Base-by-base conservation (phyloP, 805 yeast genomes). In the Saccharomycopsis lassenensis region DNA sequence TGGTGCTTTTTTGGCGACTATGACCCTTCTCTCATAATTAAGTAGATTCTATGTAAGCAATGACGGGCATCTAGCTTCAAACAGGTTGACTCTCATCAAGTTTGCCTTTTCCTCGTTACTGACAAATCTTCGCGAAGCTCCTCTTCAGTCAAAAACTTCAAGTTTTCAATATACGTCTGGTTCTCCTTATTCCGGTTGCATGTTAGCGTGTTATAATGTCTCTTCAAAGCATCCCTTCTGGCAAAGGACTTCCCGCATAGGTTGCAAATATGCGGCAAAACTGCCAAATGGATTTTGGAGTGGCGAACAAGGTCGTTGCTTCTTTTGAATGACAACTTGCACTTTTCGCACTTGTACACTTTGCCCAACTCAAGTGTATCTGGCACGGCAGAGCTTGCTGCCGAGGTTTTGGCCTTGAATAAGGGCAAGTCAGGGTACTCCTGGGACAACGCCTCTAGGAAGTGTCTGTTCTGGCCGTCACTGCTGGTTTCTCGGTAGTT, bases 211-310 rank as follows among this genome's bases (percentile, higher is more conserved):
- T 78, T 79, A 37, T 63, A 62, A 54, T 81, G 93, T 46, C 93
- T 62, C 52, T 80, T 81, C 47, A 81, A 60, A 0, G 91, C 91
- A 56, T 81, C 93, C 48, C 78, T 79, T 32, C 93, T 60, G 2
- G 91, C 89, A 63, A 81, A 81, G 0, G 91, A 87, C 50, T 81
- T 81, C 24, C 83, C 84, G 59, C 93, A 81, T 12, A 64, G 57
- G 4, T 77, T 72, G 55, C 93, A 81, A 31, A 79, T 72, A 50
- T 82, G 77, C 1, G 89, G 87, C 6, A 83, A 70, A 2, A 77
- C 71, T 17, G 74, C 65, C 31, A 77, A 56, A 56, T 81, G 93
- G 29, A 78, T 83, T 50, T 80, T 74, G 48, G 76, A 82, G 21
- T 41, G 44, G 38, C 89, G 64, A 51, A 76, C 75, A 46, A 79